These are phyloP conservation scores for Mycocentrospora acerina DNA, from an alignment of 2,329 filamentous ascomycete species.

Conservation along the genomic window DNA sequence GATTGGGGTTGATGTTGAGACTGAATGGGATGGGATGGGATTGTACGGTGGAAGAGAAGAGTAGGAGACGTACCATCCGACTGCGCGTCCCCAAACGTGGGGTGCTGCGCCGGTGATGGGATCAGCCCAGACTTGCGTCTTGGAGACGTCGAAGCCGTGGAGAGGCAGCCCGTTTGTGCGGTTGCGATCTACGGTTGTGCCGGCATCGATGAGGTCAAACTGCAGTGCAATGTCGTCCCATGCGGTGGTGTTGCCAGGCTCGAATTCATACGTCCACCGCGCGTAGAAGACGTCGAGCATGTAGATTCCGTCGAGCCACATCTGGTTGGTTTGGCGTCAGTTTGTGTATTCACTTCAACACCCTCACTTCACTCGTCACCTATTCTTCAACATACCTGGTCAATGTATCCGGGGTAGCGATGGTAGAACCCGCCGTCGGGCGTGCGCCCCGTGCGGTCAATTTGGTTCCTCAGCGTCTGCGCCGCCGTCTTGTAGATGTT, in stretches of 20 bases:
- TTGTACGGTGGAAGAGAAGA: constrained; percentile 51
- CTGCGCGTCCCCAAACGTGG: constrained; percentile 53
- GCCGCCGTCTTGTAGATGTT: constrained; percentile 51
- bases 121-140: constrained; percentile 54
- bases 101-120: constrained; percentile 52
- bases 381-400: too few relatives aligned
- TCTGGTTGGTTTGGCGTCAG: constrained; percentile 45
- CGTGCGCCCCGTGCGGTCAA: constrained; percentile 52
- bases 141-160: constrained; percentile 57
- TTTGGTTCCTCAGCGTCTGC: constrained; percentile 45
- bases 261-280: constrained; percentile 28
- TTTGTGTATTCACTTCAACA: too few relatives aligned
- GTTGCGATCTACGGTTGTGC: constrained; percentile 42
- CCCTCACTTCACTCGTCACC: too few relatives aligned
- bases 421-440: constrained; percentile 56
- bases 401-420: constrained; percentile 45
- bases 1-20: constrained; percentile 28
- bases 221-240: constrained; percentile 39
- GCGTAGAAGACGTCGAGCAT: constrained; percentile 32
- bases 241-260: constrained; percentile 32
- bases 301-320: constrained; percentile 56
- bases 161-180: constrained; percentile 48
- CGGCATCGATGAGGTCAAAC: constrained; percentile 28
- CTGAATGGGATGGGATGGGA: constrained; percentile 7
- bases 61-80: constrained; percentile 57